phyloP scores from a whole-genome alignment of 2,329 filamentous ascomycete genomes.

The Gremmenia infestans region DNA sequence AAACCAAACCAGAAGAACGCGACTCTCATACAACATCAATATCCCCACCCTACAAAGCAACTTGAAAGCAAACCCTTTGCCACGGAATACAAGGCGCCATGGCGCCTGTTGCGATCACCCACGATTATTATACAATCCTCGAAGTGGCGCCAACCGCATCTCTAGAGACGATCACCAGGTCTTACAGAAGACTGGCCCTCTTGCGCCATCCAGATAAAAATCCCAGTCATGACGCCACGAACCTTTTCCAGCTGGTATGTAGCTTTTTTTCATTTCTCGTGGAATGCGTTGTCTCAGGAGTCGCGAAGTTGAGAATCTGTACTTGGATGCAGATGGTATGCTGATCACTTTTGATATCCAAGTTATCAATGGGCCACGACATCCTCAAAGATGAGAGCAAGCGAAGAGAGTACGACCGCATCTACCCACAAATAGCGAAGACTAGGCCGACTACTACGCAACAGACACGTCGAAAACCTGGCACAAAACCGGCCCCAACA shows the following conservation, averaged over 20 bases:
- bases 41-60: too few relatives aligned
- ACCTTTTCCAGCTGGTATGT: background rate
- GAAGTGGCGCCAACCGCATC: conserved; percentile 25
- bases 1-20: too few relatives aligned
- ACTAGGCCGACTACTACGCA: background rate
- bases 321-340: background rate
- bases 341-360: background rate
- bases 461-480: background rate
- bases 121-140: conserved; percentile 3
- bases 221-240: conserved; percentile 13
- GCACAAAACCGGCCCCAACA: background rate
- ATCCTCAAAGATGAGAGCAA: conserved; percentile 28
- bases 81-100: background rate
- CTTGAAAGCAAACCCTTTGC: too few relatives aligned
- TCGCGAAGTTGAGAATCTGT: too few relatives aligned
- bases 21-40: too few relatives aligned
- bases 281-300: too few relatives aligned
- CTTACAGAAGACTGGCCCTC: conserved; percentile 30
- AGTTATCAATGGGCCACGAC: conserved; percentile 26
- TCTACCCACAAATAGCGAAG: conserved; percentile 17
- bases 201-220: conserved; percentile 32
- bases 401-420: conserved; percentile 29
- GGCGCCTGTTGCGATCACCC: background rate
- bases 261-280: background rate
- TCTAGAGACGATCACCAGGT: conserved; percentile 24